Conservation (phyloP, 495 filamentous ascomycete species). For the Margaritispora aquatica region DNA sequence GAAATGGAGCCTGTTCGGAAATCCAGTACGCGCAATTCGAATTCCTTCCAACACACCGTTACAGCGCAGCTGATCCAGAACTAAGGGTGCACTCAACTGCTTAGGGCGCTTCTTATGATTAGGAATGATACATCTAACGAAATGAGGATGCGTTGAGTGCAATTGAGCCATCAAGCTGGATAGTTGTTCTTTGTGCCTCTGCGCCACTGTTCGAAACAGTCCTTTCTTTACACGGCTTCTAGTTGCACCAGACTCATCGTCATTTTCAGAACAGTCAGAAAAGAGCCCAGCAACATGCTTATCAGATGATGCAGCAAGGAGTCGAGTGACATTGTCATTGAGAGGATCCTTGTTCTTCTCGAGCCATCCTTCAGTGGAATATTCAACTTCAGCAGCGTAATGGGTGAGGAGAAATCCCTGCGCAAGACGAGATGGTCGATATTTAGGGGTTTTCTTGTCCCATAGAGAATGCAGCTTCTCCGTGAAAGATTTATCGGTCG, state of each 20-base stretch:
- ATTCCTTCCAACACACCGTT: constrained; percentile 99
- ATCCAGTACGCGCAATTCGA: constrained; percentile 95
- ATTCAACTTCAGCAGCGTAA: constrained; percentile 97
- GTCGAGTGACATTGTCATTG: constrained; percentile 89
- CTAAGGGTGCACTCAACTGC: constrained; percentile 78
- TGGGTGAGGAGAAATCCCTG: constrained; percentile 98
- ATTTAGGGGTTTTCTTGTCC: constrained; percentile 94
- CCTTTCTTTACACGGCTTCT: constrained; percentile 94
- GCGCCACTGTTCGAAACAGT: constrained; percentile 93
- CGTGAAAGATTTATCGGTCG: constrained; percentile 92
- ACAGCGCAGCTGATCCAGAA: constrained; percentile 92
- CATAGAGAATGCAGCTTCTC: constrained; percentile 95
- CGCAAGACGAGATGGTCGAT: constrained; percentile 75
- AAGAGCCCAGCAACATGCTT: constrained; percentile 82
- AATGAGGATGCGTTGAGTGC: constrained; percentile 94
- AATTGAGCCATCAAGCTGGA: constrained; percentile 93
- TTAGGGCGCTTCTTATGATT: constrained; percentile 99
- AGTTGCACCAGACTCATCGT: constrained; percentile 54
- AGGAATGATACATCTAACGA: constrained; percentile 95
- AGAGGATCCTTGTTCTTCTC: constrained; percentile 99
- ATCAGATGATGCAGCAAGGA: constrained; percentile 77
- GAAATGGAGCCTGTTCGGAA: constrained; percentile 90
- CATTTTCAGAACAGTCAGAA: constrained; percentile 72
- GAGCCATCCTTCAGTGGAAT: constrained; percentile 90
- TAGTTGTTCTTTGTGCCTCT: constrained; percentile 95